These are phyloP conservation scores for Mallotus japonicus DNA, from an alignment of 441 rosid genomes.

Conservation along the genomic window DNA sequence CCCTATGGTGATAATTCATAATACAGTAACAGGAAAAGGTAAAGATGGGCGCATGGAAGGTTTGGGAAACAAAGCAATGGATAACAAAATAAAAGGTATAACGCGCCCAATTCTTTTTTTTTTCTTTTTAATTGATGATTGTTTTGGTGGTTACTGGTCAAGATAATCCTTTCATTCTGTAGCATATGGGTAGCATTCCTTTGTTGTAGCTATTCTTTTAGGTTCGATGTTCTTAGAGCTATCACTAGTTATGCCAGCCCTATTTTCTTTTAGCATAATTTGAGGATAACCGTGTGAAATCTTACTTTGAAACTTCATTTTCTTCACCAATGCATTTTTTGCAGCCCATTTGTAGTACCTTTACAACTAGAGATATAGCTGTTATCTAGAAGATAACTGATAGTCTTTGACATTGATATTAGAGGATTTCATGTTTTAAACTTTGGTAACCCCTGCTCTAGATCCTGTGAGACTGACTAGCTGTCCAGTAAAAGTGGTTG, in stretches of 20 bases:
- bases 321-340: background rate
- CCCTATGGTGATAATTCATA: constrained; percentile 86
- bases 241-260: background rate
- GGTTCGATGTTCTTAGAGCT: background rate
- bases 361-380: background rate
- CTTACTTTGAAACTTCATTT: background rate
- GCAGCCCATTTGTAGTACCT: background rate
- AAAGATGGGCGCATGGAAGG: constrained; percentile 98
- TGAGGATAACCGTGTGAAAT: background rate
- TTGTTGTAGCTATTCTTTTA: background rate
- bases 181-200: background rate
- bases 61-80: constrained; percentile 96
- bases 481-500: background rate
- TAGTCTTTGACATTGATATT: background rate
- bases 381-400: too few species aligned
- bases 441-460: background rate
- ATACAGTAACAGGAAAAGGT: constrained; percentile 88
- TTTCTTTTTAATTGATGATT: constrained; percentile 27
- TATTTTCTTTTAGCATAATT: background rate
- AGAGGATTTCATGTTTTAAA: background rate
- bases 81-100: constrained; percentile 91
- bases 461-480: background rate
- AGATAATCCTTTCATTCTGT: constrained; percentile 17
- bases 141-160: constrained; percentile 22
- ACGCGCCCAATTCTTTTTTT: constrained; percentile 28